Conservation (phyloP, 2,329 filamentous ascomycete genomes). For the Aureobasidium mangrovei region DNA sequence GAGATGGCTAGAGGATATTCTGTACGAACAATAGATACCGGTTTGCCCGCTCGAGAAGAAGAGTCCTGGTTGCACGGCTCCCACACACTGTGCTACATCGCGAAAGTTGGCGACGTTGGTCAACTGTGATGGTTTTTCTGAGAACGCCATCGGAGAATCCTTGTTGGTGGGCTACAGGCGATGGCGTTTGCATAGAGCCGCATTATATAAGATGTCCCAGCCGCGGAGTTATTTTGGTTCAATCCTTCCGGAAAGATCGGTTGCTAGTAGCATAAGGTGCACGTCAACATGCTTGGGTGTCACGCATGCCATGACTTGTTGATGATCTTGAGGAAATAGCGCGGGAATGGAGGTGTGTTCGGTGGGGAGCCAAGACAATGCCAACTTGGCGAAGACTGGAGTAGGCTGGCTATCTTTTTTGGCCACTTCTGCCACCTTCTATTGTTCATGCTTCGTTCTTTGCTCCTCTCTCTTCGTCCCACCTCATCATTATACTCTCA, state of each 20-base stretch:
- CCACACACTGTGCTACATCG: background rate
- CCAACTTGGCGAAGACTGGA: too few relatives aligned
- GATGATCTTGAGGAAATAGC: background rate
- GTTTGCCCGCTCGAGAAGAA: background rate
- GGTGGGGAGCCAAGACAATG: too few relatives aligned
- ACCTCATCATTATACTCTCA: too few relatives aligned
- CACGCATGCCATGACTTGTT: background rate
- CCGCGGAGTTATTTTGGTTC: too few relatives aligned
- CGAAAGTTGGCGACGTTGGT: background rate
- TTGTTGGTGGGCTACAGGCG: background rate
- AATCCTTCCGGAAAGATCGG: background rate
- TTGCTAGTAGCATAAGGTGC: background rate
- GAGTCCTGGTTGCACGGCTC: background rate
- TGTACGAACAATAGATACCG: background rate
- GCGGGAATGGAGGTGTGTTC: background rate
- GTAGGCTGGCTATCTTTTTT: too few relatives aligned
- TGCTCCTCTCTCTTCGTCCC: too few relatives aligned
- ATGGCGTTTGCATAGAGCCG: too few relatives aligned
- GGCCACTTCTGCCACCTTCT: too few relatives aligned
- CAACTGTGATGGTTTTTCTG: background rate
- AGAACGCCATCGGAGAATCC: background rate
- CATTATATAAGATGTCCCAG: too few relatives aligned
- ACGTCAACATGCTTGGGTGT: too few relatives aligned
- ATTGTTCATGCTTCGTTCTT: too few relatives aligned
- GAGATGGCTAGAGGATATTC: background rate